Evolutionary conservation across 75 land plant genomes (phyloP), one percentile per base, ranked within the genome.

Genomic region (Ceratopteris richardii): DNA sequence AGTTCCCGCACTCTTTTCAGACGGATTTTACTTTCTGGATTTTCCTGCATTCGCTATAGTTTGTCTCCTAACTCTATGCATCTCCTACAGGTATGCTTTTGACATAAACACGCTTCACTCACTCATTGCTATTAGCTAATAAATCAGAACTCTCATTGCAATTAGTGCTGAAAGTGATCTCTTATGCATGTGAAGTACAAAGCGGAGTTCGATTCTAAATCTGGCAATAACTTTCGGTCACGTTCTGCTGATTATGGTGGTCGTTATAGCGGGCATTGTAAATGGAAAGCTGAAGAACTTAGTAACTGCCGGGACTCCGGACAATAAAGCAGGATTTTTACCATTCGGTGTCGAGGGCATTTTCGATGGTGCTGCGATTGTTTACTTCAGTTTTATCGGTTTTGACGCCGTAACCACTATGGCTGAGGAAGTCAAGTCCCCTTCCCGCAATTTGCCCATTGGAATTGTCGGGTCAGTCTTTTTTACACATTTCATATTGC

Each of bases 321-420:
- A 54, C 2, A 33, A 60, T 40, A 74, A 66, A 17, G 53, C 40
- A 13, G 88, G 92, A 12, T 66, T 88, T 31, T 62, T 68, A 14
- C 94, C 90, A 0, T 71, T 61, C 31, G 94, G 94, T 0, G 70
- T 66, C 11, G 29, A 61, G 33, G 90, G 90, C 3, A 62, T 88
- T 2, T 56, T 88, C 42, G 62, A 82, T 46, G 94, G 86, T 0
- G 90, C 94, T 20, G 89, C 89, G 18, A 74, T 69, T 0, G 94
- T 88, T 17, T 88, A 88, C 66, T 77, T 85, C 75, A 80, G 86
- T 66, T 88, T 85, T 63, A 79, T 85, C 17, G 94, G 94, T 47
- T 88, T 74, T 27, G 94, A 88, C 50, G 75, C 83, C 0, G 90
- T 82, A 36, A 79, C 94, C 0, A 88, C 94, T 25, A 54, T 82